A percentile compares a stretch with the other conserved stretches of the same genome.
phyloP scores from a whole-genome alignment of 2,329 filamentous ascomycete genomes.

The Botrytis elliptica region DNA sequence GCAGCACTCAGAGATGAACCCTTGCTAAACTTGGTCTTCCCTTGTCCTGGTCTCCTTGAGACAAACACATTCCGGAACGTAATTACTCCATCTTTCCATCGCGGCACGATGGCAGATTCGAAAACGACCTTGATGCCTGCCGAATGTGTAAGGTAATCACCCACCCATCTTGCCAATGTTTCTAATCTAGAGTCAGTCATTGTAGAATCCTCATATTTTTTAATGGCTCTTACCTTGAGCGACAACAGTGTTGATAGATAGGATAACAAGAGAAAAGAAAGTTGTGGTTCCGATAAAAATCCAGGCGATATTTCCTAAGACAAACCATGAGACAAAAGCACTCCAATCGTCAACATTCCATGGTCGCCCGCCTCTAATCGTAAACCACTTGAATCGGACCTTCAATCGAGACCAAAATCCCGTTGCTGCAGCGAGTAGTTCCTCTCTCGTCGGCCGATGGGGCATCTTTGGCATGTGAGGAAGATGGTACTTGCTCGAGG shows the following conservation, averaged over 20 bases:
- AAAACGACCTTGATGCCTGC: slow-evolving; percentile 93
- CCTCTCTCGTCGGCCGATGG: slow-evolving; percentile 91
- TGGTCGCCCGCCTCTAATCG: slow-evolving; percentile 87
- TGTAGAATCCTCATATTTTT: slow-evolving; percentile 17
- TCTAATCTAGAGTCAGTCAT: slow-evolving; percentile 51
- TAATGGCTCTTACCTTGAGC: slow-evolving; percentile 69
- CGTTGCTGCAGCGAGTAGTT: slow-evolving; percentile 84
- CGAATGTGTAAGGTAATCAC: slow-evolving; percentile 91
- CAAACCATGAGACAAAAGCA: slow-evolving; percentile 91
- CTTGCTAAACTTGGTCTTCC: slow-evolving; percentile 81
- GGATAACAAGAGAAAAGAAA: slow-evolving; percentile 88
- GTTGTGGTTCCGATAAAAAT: slow-evolving; percentile 95
- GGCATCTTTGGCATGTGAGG: slow-evolving; percentile 64
- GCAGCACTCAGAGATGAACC: slow-evolving; percentile 83
- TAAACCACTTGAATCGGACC: slow-evolving; percentile 96
- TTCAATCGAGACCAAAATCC: slow-evolving; percentile 89
- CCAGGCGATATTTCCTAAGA: slow-evolving; percentile 92
- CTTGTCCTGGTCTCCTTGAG: slow-evolving; percentile 82
- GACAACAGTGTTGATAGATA: slow-evolving; percentile 92
- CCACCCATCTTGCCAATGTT: slow-evolving; percentile 88
- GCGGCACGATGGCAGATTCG: slow-evolving; percentile 95
- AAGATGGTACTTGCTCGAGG: slow-evolving; percentile 54
- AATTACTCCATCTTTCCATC: slow-evolving; percentile 93
- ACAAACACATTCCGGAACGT: slow-evolving; percentile 97
- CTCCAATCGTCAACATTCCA: slow-evolving; percentile 97